Evolutionary conservation across 2,329 filamentous ascomycete species (phyloP), one percentile per base, ranked within the genome.

Genomic region (Arachnomyces sp.): DNA sequence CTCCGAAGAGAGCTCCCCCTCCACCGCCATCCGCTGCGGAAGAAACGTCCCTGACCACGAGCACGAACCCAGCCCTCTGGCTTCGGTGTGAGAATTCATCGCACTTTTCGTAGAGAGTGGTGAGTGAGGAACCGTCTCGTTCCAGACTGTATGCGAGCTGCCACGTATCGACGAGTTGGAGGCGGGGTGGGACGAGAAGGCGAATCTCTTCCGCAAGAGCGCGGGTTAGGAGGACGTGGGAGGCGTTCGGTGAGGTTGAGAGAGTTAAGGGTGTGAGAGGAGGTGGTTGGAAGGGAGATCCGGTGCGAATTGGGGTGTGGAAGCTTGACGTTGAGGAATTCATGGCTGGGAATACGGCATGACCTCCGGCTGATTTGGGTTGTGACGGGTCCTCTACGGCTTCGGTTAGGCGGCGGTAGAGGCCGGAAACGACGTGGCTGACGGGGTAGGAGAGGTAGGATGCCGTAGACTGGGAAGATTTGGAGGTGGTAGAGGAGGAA

Each of bases 131-230:
- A 9, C 92, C 92, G 61, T 98, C 82, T 63, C 93, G 84, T 55
- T 95, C 89, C 28, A 98, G 71, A 49, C 86, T 93, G 66, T 96
- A 98, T 29, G 83, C 75, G 37, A 96, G 68, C 39, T 74, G 75
- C 92, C 92, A 98, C 45, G 83, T 78, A 51, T 95, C 89, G 44
- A 83, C 78, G 33, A 98, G 79, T 62, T 94, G 86, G 44, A 96
- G 67, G 36, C 92, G 75, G 49, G 93, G 80, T 1, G 92, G 92
- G 15, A 96, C 71, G 54, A 96, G 80, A 30, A 93, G 76, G 35
- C 92, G 77, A 42, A 96, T 95, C 68, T 96, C 92, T 66, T 96
- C 92, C 2, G 90, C 92, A 21, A 96, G 69, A 8, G 80, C 75
- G 36, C 71, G 69, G 13, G 75, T 82, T 41, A 98, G 72, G 39